phyloP scores from a whole-genome alignment of 441 rosid genomes.

The Adansonia madagascariensis region DNA sequence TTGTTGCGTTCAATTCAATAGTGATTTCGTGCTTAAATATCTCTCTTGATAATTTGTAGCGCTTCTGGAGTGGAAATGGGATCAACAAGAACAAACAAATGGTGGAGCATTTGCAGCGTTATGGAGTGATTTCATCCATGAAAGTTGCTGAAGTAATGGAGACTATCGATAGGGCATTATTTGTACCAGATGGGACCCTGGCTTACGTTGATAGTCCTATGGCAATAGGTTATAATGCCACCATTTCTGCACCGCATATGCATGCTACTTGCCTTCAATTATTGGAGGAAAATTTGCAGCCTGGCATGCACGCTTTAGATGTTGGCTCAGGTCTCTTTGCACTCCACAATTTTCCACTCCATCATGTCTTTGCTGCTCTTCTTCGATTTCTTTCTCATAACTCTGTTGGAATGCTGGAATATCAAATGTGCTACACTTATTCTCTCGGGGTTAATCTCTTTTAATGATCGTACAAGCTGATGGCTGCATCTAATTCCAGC shows the following conservation, averaged over 20 bases:
- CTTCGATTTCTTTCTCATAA: background rate
- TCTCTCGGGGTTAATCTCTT: too few species aligned
- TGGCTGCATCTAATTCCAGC: too few species aligned
- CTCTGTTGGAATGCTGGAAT: background rate
- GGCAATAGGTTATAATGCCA: constrained; percentile 86
- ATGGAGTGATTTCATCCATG: constrained; percentile 63
- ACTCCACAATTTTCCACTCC: background rate
- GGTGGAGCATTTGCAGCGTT: constrained; percentile 65
- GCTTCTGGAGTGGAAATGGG: constrained; percentile 60
- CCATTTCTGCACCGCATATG: constrained; percentile 98
- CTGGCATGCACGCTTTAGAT: constrained; percentile 91
- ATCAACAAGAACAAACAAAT: constrained; percentile 65
- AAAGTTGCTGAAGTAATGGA: constrained; percentile 85
- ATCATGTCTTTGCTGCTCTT: background rate
- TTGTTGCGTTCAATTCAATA: background rate
- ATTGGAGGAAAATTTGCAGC: constrained; percentile 73
- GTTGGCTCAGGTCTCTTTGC: constrained; percentile 77
- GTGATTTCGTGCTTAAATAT: constrained; percentile 14
- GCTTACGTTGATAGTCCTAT: constrained; percentile 83
- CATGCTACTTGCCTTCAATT: constrained; percentile 89
- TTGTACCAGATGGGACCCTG: constrained; percentile 67
- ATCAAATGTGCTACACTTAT: too few species aligned
- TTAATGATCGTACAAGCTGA: background rate
- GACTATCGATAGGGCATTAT: constrained; percentile 75
- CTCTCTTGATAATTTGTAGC: constrained; percentile 41